phyloP scores from a whole-genome alignment of 345 rosid genomes.

The Salix purpurea region DNA sequence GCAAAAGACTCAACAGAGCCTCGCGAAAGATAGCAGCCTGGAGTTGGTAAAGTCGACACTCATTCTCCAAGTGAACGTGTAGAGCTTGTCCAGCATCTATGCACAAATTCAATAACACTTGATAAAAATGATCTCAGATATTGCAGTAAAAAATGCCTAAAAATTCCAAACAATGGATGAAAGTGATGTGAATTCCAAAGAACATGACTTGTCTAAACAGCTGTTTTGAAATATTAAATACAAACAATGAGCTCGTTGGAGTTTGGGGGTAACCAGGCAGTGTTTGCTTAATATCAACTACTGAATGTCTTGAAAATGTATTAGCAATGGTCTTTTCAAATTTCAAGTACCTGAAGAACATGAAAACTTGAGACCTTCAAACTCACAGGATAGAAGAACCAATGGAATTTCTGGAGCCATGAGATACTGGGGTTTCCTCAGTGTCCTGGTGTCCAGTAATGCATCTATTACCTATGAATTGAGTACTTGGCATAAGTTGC shows the following conservation, averaged over 20 bases:
- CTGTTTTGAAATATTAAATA: background rate
- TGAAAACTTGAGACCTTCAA: slow-evolving; percentile 57
- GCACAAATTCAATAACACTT: slow-evolving; percentile 1
- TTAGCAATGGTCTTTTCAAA: background rate
- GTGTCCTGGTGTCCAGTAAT: slow-evolving; percentile 60
- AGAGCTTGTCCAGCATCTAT: slow-evolving; percentile 60
- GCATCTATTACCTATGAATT: slow-evolving; percentile 58
- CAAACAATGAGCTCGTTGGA: background rate
- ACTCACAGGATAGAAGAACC: slow-evolving; percentile 74
- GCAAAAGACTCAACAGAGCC: slow-evolving; percentile 52
- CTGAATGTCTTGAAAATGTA: background rate
- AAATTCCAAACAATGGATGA: background rate
- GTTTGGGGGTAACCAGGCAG: background rate
- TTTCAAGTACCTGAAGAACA: slow-evolving; percentile 68
- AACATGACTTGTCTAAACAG: background rate
- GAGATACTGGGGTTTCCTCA: slow-evolving; percentile 72
- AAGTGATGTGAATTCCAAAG: background rate
- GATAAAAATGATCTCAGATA: background rate
- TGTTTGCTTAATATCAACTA: background rate
- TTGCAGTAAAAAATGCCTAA: slow-evolving; percentile 9
- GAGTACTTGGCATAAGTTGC: slow-evolving; percentile 4
- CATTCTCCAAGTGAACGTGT: slow-evolving; percentile 57
- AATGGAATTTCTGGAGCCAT: slow-evolving; percentile 84
- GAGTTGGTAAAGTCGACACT: slow-evolving; percentile 49
- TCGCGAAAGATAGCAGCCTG: slow-evolving; percentile 73